Evolutionary conservation across 148 eudicot species (phyloP).

Genomic region (Rhododendron ferrugineum): DNA sequence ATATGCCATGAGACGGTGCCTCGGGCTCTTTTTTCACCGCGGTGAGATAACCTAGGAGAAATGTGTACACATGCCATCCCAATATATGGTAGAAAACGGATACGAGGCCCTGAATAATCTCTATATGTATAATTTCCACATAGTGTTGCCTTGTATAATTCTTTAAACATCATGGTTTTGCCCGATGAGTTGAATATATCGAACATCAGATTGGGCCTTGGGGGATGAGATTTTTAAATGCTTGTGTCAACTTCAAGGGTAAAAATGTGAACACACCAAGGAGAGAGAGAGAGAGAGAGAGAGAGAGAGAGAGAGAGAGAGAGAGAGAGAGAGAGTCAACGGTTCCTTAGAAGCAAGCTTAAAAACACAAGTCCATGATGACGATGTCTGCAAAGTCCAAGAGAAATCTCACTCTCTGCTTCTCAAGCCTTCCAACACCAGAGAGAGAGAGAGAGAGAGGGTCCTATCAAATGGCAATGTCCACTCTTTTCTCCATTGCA

Average conservation of each 20-base stretch:
- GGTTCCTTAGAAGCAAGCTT: neutral
- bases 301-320: too few relatives aligned
- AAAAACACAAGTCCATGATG: neutral
- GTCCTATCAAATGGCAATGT: slow-evolving; percentile 21
- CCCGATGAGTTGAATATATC: neutral
- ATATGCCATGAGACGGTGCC: neutral
- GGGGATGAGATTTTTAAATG: neutral
- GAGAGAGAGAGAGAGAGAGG: slow-evolving; percentile 15
- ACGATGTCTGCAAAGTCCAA: neutral
- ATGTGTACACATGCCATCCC: too few relatives aligned
- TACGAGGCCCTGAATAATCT: neutral
- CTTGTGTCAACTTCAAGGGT: neutral
- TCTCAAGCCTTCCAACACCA: slow-evolving; percentile 1
- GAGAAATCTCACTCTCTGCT: neutral
- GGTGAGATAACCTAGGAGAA: too few relatives aligned
- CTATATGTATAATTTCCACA: neutral
- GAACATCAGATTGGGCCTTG: neutral
- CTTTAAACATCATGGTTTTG: neutral
- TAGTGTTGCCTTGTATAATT: too few relatives aligned
- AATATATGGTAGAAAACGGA: too few relatives aligned
- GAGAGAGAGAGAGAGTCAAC: neutral
- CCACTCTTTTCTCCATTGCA: slow-evolving; percentile 19
- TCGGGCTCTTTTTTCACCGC: neutral
- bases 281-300: neutral
- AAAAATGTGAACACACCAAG: neutral